These are phyloP conservation scores for Leccinum obscurum DNA, from an alignment of 768 basidiomycete genomes.

Conservation along the genomic window DNA sequence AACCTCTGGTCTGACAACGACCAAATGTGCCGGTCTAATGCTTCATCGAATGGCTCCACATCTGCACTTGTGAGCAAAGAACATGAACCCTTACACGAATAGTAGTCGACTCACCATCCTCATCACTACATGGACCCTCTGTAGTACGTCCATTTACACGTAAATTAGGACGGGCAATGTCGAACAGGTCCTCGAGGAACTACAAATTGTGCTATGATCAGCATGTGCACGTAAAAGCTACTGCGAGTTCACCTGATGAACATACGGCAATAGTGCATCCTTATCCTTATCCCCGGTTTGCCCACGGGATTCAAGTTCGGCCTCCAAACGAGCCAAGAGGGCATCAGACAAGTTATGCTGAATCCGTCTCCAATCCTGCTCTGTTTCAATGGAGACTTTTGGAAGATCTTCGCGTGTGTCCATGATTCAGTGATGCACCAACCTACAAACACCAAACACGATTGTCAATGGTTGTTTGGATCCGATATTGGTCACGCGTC, in stretches of 20 bases:
- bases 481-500: neutral
- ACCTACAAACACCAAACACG: no score
- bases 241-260: conserved; percentile 44
- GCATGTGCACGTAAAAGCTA: conserved; percentile 1
- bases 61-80: conserved; percentile 37
- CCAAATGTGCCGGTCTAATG: conserved; percentile 81
- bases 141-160: conserved; percentile 79
- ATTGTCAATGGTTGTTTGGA: no score
- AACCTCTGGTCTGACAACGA: conserved; percentile 72
- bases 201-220: conserved; percentile 23
- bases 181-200: conserved; percentile 65
- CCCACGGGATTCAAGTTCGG: conserved; percentile 42
- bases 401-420: conserved; percentile 44
- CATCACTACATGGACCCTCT: conserved; percentile 58
- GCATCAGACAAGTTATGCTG: conserved; percentile 51
- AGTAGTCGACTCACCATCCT: conserved; percentile 44
- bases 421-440: conserved; percentile 11
- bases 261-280: conserved; percentile 48
- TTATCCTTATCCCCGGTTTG: conserved; percentile 38
- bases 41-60: conserved; percentile 84
- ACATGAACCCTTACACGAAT: neutral
- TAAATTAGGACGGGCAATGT: conserved; percentile 66
- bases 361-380: conserved; percentile 67
- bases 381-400: conserved; percentile 62
- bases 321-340: conserved; percentile 46